Evolutionary conservation across 1,284 basidiomycete genomes (phyloP), one percentile per base, ranked within the genome.

Genomic region (Leccinum griseonigrum): DNA sequence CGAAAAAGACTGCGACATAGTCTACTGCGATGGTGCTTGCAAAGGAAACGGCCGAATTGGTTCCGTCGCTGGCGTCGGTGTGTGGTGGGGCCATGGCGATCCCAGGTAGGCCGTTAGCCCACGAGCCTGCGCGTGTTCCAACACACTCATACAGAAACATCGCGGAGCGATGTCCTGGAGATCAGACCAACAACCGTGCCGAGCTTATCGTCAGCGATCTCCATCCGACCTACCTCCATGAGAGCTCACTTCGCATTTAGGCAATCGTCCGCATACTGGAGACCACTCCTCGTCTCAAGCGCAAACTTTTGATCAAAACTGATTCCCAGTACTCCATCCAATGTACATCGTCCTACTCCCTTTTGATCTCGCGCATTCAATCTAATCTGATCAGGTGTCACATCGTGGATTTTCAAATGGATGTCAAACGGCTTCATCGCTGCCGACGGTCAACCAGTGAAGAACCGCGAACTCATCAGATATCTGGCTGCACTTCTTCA

Each of bases 121-220:
- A 13, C 3, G 26, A 34, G 10, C n/a, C 28, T 4, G 5, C 9
- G 14, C 34, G 13, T 34, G 28, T 51, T 40, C 46, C 46, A 59
- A 60, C 52, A 11, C 61, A 57, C 3, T 34, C 34, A 55, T 36
- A 51, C 16, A 92, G 92, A 56, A 94, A 93, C 69, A 73, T 94
- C 3, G 81, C 87, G 1, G 89, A 92, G 67, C 80, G 93, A 22
- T 90, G 92, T 66, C 90, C 91, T 2, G 94, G 94, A 2, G 77
- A 76, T 53, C 94, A 95, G 71, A 95, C 93, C 0, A 96, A 96
- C 71, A 95, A 96, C 65, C 81, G 92, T 13, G 94, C 92, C 3
- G 94, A 96, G 72, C 80, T 96, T 31, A 87, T 92, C 65, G 92
- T 90, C 62, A 65, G 85, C 16, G 3, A 29, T 43, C 36, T 38